Evolutionary conservation across 306 rosid species (phyloP).

Genomic region (Malus sieversii): DNA sequence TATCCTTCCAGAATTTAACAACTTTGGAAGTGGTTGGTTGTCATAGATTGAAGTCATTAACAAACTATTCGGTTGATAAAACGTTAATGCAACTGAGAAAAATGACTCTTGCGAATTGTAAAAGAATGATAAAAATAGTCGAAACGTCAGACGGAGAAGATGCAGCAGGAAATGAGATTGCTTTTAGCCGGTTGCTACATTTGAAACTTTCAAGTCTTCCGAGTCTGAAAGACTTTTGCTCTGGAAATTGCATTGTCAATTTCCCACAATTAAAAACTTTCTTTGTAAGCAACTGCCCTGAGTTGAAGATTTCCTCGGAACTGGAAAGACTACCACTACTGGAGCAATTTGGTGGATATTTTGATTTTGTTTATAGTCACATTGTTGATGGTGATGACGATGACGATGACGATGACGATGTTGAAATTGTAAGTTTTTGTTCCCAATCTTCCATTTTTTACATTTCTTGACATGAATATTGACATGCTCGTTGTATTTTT

Average conservation of each 20-base stretch:
- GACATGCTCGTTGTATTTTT: too few relatives aligned
- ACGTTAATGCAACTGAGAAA: neutral
- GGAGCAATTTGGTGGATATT: accelerated
- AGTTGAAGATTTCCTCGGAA: neutral
- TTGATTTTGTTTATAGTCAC: too few relatives aligned
- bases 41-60: neutral
- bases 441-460: too few relatives aligned
- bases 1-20: neutral
- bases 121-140: neutral
- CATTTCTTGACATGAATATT: too few relatives aligned
- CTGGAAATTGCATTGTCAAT: neutral
- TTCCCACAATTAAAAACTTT: neutral
- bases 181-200: neutral
- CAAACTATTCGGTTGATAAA: neutral
- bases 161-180: neutral
- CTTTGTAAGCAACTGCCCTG: accelerated
- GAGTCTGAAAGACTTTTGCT: neutral
- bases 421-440: too few relatives aligned
- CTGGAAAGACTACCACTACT: too few relatives aligned
- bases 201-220: neutral
- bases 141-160: neutral
- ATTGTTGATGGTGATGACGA: too few relatives aligned
- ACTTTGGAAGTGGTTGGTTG: neutral
- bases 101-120: neutral
- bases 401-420: too few relatives aligned